These are phyloP conservation scores for Suhomyces anneliseae DNA, from an alignment of 1,139 yeast species.

Conservation along the genomic window DNA sequence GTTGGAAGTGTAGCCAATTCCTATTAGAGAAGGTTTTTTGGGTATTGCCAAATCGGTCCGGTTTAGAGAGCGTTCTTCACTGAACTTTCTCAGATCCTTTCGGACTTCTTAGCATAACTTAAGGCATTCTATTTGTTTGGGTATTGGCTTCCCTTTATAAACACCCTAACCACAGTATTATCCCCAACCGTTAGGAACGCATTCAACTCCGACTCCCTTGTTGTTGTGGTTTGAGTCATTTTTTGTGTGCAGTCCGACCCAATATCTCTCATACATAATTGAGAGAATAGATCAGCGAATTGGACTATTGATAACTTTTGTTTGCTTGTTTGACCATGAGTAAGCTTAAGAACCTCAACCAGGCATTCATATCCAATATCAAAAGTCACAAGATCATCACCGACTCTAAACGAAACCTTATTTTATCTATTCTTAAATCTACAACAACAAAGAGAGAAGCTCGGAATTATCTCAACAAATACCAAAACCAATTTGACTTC, in stretches of 20 bases:
- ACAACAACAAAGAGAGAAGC: slow-evolving; percentile 81
- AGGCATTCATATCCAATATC: slow-evolving; percentile 42
- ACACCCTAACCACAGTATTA: no score
- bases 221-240: no score
- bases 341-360: slow-evolving; percentile 29
- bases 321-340: slow-evolving; percentile 24
- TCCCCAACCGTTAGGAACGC: no score
- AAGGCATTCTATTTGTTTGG: no score
- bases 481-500: slow-evolving; percentile 45
- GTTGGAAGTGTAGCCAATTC: no score
- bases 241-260: neutral
- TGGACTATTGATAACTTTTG: neutral
- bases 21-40: no score
- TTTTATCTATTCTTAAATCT: slow-evolving; percentile 67
- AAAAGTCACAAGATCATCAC: slow-evolving; percentile 35
- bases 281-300: neutral
- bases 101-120: no score
- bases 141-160: no score
- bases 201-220: no score
- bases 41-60: no score
- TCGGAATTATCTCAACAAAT: slow-evolving; percentile 60
- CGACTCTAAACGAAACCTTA: slow-evolving; percentile 50
- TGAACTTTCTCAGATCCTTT: no score
- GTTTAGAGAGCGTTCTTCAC: no score
- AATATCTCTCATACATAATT: neutral